phyloP scores from a whole-genome alignment of 2,329 filamentous ascomycete species.

The Paracamarosporium sp. region DNA sequence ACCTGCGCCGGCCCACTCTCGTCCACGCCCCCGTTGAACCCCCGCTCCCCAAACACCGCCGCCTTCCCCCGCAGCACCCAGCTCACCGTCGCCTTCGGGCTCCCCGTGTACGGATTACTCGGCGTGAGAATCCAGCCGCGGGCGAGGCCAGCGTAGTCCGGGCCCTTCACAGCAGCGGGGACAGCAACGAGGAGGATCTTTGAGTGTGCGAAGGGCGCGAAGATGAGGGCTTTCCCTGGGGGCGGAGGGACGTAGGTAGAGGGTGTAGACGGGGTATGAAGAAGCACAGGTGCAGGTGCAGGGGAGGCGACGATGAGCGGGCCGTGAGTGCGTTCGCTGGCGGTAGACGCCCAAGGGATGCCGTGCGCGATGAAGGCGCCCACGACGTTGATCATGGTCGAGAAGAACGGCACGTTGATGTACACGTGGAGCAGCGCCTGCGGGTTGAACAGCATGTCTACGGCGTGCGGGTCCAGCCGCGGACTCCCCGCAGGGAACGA shows the following conservation, averaged over 20 bases:
- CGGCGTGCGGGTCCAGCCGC: constrained; percentile 19
- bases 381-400: neutral
- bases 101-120: constrained; percentile 23
- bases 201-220: constrained; percentile 40
- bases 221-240: constrained; percentile 35
- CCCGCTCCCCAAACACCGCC: constrained; percentile 47
- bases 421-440: constrained; percentile 48
- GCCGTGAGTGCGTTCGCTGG: constrained; percentile 37
- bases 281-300: neutral
- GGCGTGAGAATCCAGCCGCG: constrained; percentile 49
- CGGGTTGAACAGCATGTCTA: constrained; percentile 36
- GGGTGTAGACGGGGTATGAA: too few relatives aligned
- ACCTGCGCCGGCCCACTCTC: constrained; percentile 15
- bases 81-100: constrained; percentile 27
- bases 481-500: constrained; percentile 21
- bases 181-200: constrained; percentile 40
- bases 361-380: constrained; percentile 31
- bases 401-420: constrained; percentile 27
- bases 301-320: constrained; percentile 30
- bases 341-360: constrained; percentile 40
- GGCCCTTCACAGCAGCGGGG: constrained; percentile 30
- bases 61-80: constrained; percentile 51
- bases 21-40: constrained; percentile 25
- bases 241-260: neutral
- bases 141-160: constrained; percentile 26